Percentiles rank a stretch among this genome's conserved stretches.
Conservation (phyloP, 768 basidiomycete species). For the Suillus variegatus region DNA sequence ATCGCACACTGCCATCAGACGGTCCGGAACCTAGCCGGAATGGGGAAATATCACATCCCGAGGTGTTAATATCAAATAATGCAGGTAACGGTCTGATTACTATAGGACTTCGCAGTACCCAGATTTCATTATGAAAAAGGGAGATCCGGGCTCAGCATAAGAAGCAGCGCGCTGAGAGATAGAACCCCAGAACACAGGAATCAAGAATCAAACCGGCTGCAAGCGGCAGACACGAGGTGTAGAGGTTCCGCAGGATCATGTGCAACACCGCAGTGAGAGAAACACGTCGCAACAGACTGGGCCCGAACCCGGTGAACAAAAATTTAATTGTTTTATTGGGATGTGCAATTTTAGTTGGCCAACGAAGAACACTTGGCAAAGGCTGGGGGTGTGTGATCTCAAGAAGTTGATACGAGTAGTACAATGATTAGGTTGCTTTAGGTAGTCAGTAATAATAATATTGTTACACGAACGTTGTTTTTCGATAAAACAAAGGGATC, state of each 20-base stretch:
- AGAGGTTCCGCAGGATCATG: conserved; percentile 23
- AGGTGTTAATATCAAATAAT: conserved; percentile 3
- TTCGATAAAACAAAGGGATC: conserved; percentile 13
- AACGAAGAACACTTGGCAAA: conserved; percentile 13
- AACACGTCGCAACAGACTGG: conserved; percentile 19
- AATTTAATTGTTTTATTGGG: conserved; percentile 19
- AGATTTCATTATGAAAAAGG: conserved; percentile 6
- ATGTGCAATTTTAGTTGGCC: conserved; percentile 18
- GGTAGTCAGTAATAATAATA: conserved; percentile 35
- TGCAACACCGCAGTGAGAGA: conserved; percentile 16
- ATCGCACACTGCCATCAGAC: neutral
- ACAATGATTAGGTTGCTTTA: conserved; percentile 30
- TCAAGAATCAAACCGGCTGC: conserved; percentile 20
- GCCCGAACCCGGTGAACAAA: conserved; percentile 23
- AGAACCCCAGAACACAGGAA: conserved; percentile 15
- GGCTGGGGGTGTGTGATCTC: conserved; percentile 16
- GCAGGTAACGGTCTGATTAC: neutral
- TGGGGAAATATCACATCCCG: neutral
- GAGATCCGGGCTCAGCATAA: conserved; percentile 6
- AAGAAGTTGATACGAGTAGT: conserved; percentile 25
- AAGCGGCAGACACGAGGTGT: conserved; percentile 25
- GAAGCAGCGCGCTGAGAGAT: conserved; percentile 15
- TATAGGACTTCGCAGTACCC: neutral
- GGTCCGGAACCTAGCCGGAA: neutral
- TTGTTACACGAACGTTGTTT: conserved; percentile 27